These are phyloP conservation scores for Crassisporium funariophilum DNA, from an alignment of 768 basidiomycete genomes.

Conservation along the genomic window DNA sequence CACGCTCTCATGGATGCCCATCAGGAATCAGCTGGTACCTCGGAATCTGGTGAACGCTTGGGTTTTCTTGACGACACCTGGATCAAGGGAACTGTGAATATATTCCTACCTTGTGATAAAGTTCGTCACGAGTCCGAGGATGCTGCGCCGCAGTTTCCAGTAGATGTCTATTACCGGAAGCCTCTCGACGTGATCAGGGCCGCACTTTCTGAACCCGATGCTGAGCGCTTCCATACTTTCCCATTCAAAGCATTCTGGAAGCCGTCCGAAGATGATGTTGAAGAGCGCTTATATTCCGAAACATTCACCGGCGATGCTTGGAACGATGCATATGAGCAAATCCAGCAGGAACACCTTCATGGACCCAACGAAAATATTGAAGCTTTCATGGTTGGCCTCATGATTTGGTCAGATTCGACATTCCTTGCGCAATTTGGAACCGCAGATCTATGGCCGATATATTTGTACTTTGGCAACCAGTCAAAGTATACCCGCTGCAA, in stretches of 20 bases:
- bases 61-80: background rate
- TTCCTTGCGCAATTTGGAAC: slow-evolving; percentile 30
- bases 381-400: slow-evolving; percentile 11
- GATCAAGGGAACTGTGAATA: background rate
- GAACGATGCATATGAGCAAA: slow-evolving; percentile 16
- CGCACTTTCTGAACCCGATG: slow-evolving; percentile 1
- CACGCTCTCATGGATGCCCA: too few relatives aligned
- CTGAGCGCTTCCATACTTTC: too few relatives aligned
- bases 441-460: slow-evolving; percentile 41
- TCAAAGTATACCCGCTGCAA: slow-evolving; percentile 40
- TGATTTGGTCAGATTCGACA: slow-evolving; percentile 24
- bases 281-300: too few relatives aligned
- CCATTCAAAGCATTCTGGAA: too few relatives aligned
- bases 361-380: slow-evolving; percentile 16
- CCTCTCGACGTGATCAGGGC: background rate
- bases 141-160: background rate
- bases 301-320: slow-evolving; percentile 22
- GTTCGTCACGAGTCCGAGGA: background rate
- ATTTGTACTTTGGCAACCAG: slow-evolving; percentile 39
- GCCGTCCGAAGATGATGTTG: too few relatives aligned
- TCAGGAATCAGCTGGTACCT: too few relatives aligned
- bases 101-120: background rate
- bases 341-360: too few relatives aligned
- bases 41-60: too few relatives aligned
- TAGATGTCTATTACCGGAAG: background rate